Percentiles rank a stretch among this genome's conserved stretches.
These are phyloP conservation scores for Geum urbanum DNA, from an alignment of 306 rosid species.

Conservation along the genomic window DNA sequence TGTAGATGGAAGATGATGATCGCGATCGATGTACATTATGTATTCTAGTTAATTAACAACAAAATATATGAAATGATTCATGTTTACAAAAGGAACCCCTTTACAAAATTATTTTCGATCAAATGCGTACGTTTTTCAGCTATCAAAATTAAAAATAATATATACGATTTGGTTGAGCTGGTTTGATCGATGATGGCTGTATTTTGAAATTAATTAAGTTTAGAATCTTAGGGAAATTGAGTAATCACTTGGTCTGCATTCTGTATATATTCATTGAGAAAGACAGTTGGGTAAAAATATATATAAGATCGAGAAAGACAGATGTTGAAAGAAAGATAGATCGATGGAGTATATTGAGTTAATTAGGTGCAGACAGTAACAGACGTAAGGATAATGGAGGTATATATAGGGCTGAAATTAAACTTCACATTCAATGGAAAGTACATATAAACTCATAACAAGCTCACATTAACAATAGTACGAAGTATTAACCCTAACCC, in stretches of 20 bases:
- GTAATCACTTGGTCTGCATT: neutral
- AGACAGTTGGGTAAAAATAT: neutral
- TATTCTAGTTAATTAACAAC: no score
- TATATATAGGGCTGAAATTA: neutral
- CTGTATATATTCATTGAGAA: neutral
- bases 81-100: no score
- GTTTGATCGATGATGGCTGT: neutral
- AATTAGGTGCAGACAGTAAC: neutral
- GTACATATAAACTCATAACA: neutral
- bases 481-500: neutral
- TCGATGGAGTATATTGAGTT: neutral
- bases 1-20: conserved; percentile 1
- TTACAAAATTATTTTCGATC: neutral
- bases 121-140: neutral
- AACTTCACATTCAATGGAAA: neutral
- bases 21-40: neutral
- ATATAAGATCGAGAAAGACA: neutral
- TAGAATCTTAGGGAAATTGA: neutral
- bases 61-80: no score
- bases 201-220: neutral
- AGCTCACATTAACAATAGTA: neutral
- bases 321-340: conserved; percentile 17
- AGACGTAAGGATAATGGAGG: no score
- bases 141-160: neutral
- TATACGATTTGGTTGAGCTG: neutral